Percentiles rank a stretch among this genome's conserved stretches.
phyloP scores from a whole-genome alignment of 495 filamentous ascomycete species.

The Talaromyces stipitatus region DNA sequence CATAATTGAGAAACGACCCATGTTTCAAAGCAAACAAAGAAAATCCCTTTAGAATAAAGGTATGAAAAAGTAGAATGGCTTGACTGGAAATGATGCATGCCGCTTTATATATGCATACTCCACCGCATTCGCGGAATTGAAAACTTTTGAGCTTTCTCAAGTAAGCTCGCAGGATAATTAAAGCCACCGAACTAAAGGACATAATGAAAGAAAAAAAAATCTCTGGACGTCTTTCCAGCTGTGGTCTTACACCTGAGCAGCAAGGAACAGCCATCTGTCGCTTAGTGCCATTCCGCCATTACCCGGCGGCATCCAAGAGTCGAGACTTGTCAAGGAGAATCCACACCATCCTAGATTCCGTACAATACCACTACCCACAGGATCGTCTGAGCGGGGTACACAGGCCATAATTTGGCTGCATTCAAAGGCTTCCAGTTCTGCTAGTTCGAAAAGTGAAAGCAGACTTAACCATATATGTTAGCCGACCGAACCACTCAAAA shows the following conservation, averaged over 20 bases:
- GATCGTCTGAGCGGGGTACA: constrained; percentile 56
- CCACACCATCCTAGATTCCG: constrained; percentile 88
- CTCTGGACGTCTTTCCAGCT: not conserved
- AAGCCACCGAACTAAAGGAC: not conserved
- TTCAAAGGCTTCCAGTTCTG: constrained; percentile 54
- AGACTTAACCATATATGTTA: constrained; percentile 42
- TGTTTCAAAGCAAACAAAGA: not conserved
- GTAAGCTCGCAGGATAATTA: not conserved
- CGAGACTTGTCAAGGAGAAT: constrained; percentile 72
- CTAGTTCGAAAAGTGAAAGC: constrained; percentile 86
- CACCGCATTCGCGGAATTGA: not conserved
- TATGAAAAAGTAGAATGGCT: not conserved
- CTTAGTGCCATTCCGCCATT: constrained; percentile 49
- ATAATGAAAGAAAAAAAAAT: not conserved
- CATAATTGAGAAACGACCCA: not conserved
- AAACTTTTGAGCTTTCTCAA: not conserved
- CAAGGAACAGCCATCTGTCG: constrained; percentile 73
- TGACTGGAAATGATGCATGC: not conserved
- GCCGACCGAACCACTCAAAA: not conserved
- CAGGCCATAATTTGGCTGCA: constrained; percentile 76
- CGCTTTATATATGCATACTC: not conserved
- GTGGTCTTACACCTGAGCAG: constrained; percentile 63
- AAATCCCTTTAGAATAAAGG: not conserved
- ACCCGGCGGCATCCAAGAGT: constrained; percentile 52
- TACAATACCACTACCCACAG: constrained; percentile 55